Evolutionary conservation across 169 alveolate genomes (phyloP).

Genomic region (Theileria luwenshuni): DNA sequence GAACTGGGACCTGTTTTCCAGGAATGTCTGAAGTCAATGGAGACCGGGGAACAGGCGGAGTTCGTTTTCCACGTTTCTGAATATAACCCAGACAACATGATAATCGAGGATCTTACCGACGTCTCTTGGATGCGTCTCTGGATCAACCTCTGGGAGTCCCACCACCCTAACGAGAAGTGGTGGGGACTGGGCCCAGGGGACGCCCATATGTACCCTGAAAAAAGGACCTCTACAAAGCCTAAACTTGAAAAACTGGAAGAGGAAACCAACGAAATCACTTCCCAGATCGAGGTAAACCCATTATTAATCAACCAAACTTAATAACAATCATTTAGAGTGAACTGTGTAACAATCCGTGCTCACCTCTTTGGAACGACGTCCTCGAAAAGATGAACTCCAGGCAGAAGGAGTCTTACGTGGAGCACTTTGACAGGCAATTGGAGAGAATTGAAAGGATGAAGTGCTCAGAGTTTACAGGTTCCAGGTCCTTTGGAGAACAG

Average conservation of each 20-base stretch:
- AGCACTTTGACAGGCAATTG: slow-evolving; percentile 57
- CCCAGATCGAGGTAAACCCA: slow-evolving; percentile 46
- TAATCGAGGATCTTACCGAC: slow-evolving; percentile 13
- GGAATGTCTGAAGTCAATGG: slow-evolving; percentile 49
- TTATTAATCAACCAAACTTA: not conserved
- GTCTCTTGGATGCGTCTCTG: slow-evolving; percentile 60
- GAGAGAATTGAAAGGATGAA: slow-evolving; percentile 36
- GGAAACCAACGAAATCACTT: slow-evolving; percentile 44
- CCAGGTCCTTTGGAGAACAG: slow-evolving; percentile 57
- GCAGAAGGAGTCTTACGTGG: slow-evolving; percentile 62
- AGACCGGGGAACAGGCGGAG: slow-evolving; percentile 63
- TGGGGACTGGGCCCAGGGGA: slow-evolving; percentile 68
- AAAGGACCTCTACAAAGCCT: slow-evolving; percentile 3
- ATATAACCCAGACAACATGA: slow-evolving; percentile 9
- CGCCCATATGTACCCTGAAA: slow-evolving; percentile 32
- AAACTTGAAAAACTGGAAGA: slow-evolving; percentile 31
- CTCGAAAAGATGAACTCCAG: slow-evolving; percentile 36
- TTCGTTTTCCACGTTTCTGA: slow-evolving; percentile 44
- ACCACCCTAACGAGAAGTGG: slow-evolving; percentile 56
- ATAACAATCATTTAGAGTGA: slow-evolving; percentile 27
- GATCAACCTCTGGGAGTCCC: slow-evolving; percentile 33
- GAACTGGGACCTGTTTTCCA: slow-evolving; percentile 17
- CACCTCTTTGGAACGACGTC: slow-evolving; percentile 67
- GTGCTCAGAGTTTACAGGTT: slow-evolving; percentile 61
- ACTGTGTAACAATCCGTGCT: slow-evolving; percentile 48